These are phyloP conservation scores for Vitis hybrid DNA, from an alignment of 177 flowering plant species.

Conservation along the genomic window DNA sequence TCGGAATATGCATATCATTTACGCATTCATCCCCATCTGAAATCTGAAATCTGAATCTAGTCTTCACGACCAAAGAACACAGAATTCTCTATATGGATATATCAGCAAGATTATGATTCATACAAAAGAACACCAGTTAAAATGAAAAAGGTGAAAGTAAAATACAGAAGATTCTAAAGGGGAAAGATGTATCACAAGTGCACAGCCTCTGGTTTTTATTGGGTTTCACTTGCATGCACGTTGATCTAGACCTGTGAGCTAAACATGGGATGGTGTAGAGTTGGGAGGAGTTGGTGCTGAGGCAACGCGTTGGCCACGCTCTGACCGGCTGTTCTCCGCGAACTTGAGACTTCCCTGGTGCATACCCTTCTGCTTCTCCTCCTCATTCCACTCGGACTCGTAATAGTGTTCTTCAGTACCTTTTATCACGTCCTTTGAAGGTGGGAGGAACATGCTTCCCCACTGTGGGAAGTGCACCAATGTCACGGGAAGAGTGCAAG, in stretches of 20 bases:
- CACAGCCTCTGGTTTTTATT: too few relatives aligned
- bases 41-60: too few relatives aligned
- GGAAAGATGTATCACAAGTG: too few relatives aligned
- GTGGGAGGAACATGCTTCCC: conserved; percentile 41
- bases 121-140: too few relatives aligned
- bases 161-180: too few relatives aligned
- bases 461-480: conserved; percentile 41
- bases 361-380: conserved; percentile 29
- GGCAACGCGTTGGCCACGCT: conserved; percentile 28
- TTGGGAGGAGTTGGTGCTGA: conserved; percentile 29
- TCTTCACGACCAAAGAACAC: too few relatives aligned
- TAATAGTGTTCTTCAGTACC: conserved; percentile 33
- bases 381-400: conserved; percentile 29
- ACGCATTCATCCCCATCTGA: too few relatives aligned
- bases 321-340: conserved; percentile 34
- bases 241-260: background rate
- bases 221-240: too few relatives aligned
- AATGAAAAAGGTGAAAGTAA: too few relatives aligned
- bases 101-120: too few relatives aligned
- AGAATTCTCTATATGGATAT: too few relatives aligned
- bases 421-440: conserved; percentile 23
- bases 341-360: conserved; percentile 34
- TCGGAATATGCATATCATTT: too few relatives aligned
- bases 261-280: conserved; percentile 26
- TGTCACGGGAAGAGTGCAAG: conserved; percentile 36